Conservation (phyloP, 768 basidiomycete genomes). For the Imleria badia region DNA sequence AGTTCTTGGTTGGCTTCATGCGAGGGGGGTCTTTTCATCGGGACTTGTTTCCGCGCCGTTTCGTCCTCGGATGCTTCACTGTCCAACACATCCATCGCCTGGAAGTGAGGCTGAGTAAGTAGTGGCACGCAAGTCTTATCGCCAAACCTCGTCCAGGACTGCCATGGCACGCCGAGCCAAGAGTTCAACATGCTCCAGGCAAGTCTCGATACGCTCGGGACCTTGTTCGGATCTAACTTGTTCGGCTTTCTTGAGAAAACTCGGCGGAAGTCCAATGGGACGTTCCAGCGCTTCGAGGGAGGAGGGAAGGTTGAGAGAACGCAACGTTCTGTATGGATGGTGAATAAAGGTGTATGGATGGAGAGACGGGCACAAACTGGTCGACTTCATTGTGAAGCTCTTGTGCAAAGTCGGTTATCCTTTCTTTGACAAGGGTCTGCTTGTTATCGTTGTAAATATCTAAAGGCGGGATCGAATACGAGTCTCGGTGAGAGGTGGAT, state of each 20-base stretch:
- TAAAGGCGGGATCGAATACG: constrained; percentile 24
- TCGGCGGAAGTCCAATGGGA: constrained; percentile 85
- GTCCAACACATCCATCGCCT: constrained; percentile 92
- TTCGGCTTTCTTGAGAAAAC: constrained; percentile 80
- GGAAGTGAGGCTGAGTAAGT: not conserved
- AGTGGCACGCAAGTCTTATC: not conserved
- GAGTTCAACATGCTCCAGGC: constrained; percentile 69
- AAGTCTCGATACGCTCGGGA: constrained; percentile 63
- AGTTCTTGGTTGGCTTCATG: constrained; percentile 77
- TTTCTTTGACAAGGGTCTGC: constrained; percentile 64
- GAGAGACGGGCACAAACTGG: constrained; percentile 43
- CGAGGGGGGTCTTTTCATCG: constrained; percentile 60
- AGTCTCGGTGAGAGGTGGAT: not conserved
- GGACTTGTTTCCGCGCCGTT: constrained; percentile 51
- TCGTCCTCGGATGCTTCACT: constrained; percentile 87
- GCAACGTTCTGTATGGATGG: constrained; percentile 52
- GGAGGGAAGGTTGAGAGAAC: constrained; percentile 75
- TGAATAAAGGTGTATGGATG: constrained; percentile 2
- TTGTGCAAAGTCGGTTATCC: constrained; percentile 58
- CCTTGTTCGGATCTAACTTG: constrained; percentile 82
- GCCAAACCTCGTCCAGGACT: constrained; percentile 72
- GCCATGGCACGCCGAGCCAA: constrained; percentile 60
- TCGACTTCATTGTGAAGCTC: constrained; percentile 61
- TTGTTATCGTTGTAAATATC: constrained; percentile 88
- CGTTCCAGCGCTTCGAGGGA: constrained; percentile 85